Conservation (phyloP, 2,329 filamentous ascomycete species). For the Pseudogymnoascus sp. region DNA sequence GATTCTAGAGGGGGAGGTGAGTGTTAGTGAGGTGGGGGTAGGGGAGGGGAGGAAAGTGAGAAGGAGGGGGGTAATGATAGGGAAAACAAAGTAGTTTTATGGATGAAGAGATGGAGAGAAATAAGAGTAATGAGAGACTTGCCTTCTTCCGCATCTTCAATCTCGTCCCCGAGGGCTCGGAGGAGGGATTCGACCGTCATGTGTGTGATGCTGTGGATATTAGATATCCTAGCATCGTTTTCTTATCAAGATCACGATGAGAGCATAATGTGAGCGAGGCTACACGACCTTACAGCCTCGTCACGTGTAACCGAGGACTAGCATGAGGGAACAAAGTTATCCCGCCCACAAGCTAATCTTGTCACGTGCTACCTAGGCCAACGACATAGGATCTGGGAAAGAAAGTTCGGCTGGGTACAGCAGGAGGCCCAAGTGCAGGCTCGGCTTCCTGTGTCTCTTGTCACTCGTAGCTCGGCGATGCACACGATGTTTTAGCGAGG, state of each 20-base stretch:
- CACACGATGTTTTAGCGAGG: neutral
- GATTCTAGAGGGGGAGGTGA: slow-evolving; percentile 51
- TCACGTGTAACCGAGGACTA: neutral
- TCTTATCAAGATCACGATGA: neutral
- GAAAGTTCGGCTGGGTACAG: neutral
- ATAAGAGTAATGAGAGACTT: slow-evolving; percentile 13
- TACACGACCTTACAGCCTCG: neutral
- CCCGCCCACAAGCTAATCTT: neutral
- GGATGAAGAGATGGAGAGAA: neutral
- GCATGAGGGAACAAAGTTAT: neutral
- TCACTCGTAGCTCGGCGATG: neutral
- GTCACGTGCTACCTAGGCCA: neutral
- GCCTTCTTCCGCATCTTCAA: slow-evolving; percentile 54
- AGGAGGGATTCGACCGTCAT: slow-evolving; percentile 31
- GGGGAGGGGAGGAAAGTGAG: neutral
- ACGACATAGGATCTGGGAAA: neutral
- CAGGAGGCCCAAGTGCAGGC: neutral
- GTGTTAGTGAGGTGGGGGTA: slow-evolving; percentile 7
- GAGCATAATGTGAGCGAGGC: neutral
- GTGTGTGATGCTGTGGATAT: neutral
- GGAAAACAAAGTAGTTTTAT: neutral
- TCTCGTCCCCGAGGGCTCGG: slow-evolving; percentile 37
- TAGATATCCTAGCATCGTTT: neutral
- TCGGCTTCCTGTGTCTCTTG: neutral
- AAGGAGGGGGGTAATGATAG: neutral